Percentiles rank a stretch among this genome's conserved stretches.
Evolutionary conservation across 345 rosid genomes (phyloP).

Genomic region (Cardamine chenopodiifolia): DNA sequence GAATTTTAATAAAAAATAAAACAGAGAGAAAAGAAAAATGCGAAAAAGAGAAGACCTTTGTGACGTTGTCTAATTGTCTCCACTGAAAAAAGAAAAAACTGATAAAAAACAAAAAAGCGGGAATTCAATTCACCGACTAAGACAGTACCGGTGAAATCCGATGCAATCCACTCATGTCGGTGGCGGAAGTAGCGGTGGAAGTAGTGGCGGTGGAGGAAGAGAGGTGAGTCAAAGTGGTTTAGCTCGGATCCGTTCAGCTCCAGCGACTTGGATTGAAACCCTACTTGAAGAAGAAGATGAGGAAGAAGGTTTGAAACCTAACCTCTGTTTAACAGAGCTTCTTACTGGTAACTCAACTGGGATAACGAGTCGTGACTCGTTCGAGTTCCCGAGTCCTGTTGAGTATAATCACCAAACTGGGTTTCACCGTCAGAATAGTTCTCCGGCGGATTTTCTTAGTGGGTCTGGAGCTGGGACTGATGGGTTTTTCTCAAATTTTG

Average conservation of each 20-base stretch:
- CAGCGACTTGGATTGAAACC: conserved; percentile 73
- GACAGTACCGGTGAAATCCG: conserved; percentile 38
- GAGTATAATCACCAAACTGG: conserved; percentile 45
- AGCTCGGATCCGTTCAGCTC: conserved; percentile 76
- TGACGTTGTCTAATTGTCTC: conserved; percentile 40
- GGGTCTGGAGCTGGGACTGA: conserved; percentile 48
- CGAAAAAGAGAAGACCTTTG: conserved; percentile 28
- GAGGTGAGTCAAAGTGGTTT: conserved; percentile 58
- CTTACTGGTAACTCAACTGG: conserved; percentile 44
- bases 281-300: conserved; percentile 69
- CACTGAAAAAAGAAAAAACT: conserved; percentile 21
- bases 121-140: conserved; percentile 35
- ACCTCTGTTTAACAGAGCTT: conserved; percentile 58
- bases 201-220: conserved; percentile 42
- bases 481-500: conserved; percentile 55
- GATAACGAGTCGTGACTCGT: conserved; percentile 43
- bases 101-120: conserved; percentile 3
- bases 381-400: conserved; percentile 40
- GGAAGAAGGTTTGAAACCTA: conserved; percentile 38
- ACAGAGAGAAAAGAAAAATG: conserved; percentile 3
- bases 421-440: conserved; percentile 70
- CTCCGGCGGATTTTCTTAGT: conserved; percentile 67
- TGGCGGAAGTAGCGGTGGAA: conserved; percentile 37
- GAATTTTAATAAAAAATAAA: not conserved
- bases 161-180: conserved; percentile 61